These are phyloP conservation scores for Chrysosporium queenslandicum DNA, from an alignment of 2,329 filamentous ascomycete genomes.

Conservation along the genomic window DNA sequence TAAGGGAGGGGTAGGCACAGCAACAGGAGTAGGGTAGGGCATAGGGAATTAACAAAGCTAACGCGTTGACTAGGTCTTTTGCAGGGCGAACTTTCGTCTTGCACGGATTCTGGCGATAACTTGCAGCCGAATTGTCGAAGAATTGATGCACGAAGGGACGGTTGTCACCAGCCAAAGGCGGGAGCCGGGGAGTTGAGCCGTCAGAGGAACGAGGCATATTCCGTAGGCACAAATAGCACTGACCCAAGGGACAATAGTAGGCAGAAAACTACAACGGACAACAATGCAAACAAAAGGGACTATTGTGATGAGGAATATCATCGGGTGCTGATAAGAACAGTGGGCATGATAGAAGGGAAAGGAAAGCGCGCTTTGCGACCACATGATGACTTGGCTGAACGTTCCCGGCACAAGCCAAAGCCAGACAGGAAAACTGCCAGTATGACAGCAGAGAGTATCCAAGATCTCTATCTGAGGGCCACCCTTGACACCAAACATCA, in stretches of 20 bases:
- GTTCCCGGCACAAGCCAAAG: too few relatives aligned
- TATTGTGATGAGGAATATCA: not conserved
- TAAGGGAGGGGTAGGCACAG: not conserved
- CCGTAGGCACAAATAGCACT: not conserved
- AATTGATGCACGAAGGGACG: slow-evolving; percentile 10
- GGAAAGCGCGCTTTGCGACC: not conserved
- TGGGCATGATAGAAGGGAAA: not conserved
- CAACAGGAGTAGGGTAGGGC: not conserved
- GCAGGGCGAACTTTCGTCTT: slow-evolving; percentile 17
- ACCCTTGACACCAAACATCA: not conserved
- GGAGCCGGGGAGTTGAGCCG: not conserved
- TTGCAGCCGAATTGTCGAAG: slow-evolving; percentile 15
- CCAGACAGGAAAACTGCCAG: too few relatives aligned
- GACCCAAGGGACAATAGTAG: not conserved
- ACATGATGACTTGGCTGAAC: not conserved
- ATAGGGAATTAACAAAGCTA: slow-evolving; percentile 8
- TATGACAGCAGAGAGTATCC: too few relatives aligned
- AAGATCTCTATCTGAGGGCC: not conserved
- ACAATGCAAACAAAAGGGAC: not conserved
- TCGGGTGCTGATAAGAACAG: too few relatives aligned
- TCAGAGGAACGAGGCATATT: not conserved
- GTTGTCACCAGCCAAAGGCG: not conserved
- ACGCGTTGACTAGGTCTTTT: slow-evolving; percentile 14
- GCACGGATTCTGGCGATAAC: slow-evolving; percentile 18
- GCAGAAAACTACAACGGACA: not conserved